A percentile compares a stretch with the other conserved stretches of the same genome.
Conservation (phyloP, 371 early-diverging fungal species). For the Syncephalastrum contaminatum region DNA sequence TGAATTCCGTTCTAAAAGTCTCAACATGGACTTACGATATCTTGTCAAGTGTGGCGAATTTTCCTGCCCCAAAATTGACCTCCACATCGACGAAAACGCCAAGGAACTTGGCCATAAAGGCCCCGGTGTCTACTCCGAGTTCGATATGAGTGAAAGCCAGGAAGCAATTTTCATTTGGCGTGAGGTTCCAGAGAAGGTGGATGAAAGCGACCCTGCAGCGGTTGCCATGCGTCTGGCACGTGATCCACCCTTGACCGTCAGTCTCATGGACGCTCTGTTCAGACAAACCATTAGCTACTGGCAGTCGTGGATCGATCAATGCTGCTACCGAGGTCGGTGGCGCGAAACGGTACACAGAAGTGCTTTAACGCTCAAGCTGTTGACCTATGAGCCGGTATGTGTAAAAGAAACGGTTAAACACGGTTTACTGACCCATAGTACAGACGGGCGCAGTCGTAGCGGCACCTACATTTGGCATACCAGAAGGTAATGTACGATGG, state of each 20-base stretch:
- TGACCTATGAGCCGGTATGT: slow-evolving; percentile 75
- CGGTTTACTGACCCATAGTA: neutral
- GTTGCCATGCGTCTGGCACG: slow-evolving; percentile 15
- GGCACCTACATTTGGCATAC: slow-evolving; percentile 79
- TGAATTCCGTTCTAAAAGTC: slow-evolving; percentile 37
- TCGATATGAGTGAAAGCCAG: slow-evolving; percentile 66
- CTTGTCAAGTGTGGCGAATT: slow-evolving; percentile 53
- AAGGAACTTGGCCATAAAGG: slow-evolving; percentile 42
- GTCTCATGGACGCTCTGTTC: slow-evolving; percentile 53
- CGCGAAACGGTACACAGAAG: slow-evolving; percentile 72
- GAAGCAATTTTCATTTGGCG: slow-evolving; percentile 65
- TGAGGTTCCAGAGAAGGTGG: slow-evolving; percentile 38
- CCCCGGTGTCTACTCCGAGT: slow-evolving; percentile 56
- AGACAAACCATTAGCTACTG: slow-evolving; percentile 70
- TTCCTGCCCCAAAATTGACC: slow-evolving; percentile 38
- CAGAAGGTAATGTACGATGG: slow-evolving; percentile 51
- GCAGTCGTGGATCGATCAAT: slow-evolving; percentile 67
- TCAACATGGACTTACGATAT: slow-evolving; percentile 62
- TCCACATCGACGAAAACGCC: slow-evolving; percentile 34
- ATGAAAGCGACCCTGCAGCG: slow-evolving; percentile 9
- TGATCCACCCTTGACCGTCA: slow-evolving; percentile 61
- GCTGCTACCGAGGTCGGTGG: slow-evolving; percentile 72
- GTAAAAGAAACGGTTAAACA: neutral
- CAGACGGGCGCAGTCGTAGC: slow-evolving; percentile 82
- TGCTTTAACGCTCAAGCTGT: slow-evolving; percentile 73